phyloP scores from a whole-genome alignment of 352 stramenopile genomes.

The Hyaloperonospora arabidopsidis region DNA sequence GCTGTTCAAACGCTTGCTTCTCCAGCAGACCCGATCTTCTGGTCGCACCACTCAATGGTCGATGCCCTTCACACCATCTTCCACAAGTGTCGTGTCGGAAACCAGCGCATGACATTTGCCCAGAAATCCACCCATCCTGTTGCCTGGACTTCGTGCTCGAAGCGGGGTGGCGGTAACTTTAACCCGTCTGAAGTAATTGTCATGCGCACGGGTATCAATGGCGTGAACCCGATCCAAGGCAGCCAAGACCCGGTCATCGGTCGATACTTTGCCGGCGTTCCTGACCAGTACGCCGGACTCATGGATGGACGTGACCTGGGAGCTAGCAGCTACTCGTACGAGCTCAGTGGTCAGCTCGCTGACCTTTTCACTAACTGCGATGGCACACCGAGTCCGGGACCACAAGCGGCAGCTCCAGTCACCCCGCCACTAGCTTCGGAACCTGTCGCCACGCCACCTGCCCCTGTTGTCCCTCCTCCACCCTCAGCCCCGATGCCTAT shows the following conservation, averaged over 20 bases:
- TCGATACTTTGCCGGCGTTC: slow-evolving; percentile 33
- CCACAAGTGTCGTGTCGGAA: slow-evolving; percentile 59
- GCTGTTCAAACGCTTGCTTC: slow-evolving; percentile 46
- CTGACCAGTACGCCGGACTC: slow-evolving; percentile 33
- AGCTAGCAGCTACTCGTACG: slow-evolving; percentile 49
- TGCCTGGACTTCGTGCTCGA: slow-evolving; percentile 39
- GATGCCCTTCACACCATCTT: slow-evolving; percentile 64
- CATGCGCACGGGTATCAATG: slow-evolving; percentile 37
- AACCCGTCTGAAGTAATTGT: slow-evolving; percentile 34
- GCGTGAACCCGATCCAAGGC: slow-evolving; percentile 29
- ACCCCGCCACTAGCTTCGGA: background rate
- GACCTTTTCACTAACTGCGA: slow-evolving; percentile 41
- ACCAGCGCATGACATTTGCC: slow-evolving; percentile 30
- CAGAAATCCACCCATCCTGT: slow-evolving; percentile 43
- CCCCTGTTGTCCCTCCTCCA: background rate
- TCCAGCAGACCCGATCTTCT: slow-evolving; percentile 64
- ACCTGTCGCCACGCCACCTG: background rate
- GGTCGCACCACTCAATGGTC: slow-evolving; percentile 59
- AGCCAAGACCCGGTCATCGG: slow-evolving; percentile 34
- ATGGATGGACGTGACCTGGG: slow-evolving; percentile 45
- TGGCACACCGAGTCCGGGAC: slow-evolving; percentile 14
- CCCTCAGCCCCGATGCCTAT: too few relatives aligned
- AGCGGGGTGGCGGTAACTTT: slow-evolving; percentile 30
- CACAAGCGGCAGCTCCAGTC: slow-evolving; percentile 4
- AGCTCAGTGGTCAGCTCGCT: slow-evolving; percentile 37